Conservation (phyloP, 2,329 filamentous ascomycete species). For the Xylaria arbuscula region DNA sequence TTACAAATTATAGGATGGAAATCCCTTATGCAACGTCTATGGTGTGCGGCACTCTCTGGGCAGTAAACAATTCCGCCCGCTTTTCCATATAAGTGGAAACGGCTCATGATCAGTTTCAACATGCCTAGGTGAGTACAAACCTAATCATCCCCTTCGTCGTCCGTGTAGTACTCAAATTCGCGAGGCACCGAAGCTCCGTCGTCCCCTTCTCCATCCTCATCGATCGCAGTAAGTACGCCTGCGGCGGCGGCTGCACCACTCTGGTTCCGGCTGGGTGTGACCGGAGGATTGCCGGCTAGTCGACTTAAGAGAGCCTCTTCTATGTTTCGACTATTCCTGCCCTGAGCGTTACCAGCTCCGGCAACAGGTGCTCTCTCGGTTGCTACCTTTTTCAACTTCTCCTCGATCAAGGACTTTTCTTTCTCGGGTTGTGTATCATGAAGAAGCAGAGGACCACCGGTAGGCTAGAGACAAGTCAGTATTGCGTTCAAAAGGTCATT, state of each 20-base stretch:
- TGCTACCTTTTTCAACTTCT: constrained; percentile 87
- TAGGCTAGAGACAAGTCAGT: constrained; percentile 73
- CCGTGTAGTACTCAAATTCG: constrained; percentile 84
- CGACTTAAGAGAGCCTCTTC: constrained; percentile 50
- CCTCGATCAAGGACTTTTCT: constrained; percentile 83
- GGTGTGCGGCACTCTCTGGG: no score
- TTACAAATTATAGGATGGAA: constrained; percentile 22
- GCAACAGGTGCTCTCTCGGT: constrained; percentile 71
- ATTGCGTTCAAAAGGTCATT: constrained; percentile 21
- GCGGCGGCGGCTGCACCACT: constrained; percentile 77
- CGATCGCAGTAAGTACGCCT: constrained; percentile 84
- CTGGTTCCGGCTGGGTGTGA: constrained; percentile 41
- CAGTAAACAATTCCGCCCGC: no score
- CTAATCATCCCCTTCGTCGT: constrained; percentile 64
- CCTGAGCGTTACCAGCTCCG: constrained; percentile 45
- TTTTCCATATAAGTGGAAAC: not conserved
- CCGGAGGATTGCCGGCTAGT: constrained; percentile 44
- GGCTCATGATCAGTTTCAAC: not conserved
- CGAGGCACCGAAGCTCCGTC: constrained; percentile 77
- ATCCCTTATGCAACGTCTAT: constrained; percentile 11
- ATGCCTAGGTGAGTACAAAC: no score
- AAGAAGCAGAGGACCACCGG: constrained; percentile 92
- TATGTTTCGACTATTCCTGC: constrained; percentile 47
- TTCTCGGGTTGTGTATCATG: constrained; percentile 84
- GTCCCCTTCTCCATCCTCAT: constrained; percentile 81